Conservation (phyloP, 192 early-diverging fungal genomes). For the Coemansia sp. region DNA sequence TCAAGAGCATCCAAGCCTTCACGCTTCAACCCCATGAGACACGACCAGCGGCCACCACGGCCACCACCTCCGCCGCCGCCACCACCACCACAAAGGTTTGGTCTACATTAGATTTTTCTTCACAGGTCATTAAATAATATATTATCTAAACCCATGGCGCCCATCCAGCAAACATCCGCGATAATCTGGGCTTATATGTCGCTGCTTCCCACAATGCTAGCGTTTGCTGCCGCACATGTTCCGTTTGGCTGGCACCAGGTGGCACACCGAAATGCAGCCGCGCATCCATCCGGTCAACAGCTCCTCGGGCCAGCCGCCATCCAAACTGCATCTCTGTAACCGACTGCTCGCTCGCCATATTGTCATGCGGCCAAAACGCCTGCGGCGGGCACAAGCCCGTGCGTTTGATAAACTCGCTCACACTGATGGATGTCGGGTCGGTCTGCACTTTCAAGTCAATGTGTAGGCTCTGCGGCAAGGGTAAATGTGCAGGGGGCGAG, state of each 20-base stretch:
- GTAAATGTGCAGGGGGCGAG: not conserved
- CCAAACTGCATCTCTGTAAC: slow-evolving; percentile 23
- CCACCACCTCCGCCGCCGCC: slow-evolving; percentile 1
- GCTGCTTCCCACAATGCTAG: slow-evolving; percentile 24
- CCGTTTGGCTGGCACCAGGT: not conserved
- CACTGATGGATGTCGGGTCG: not conserved
- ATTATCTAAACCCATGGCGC: slow-evolving; percentile 30
- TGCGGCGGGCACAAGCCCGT: slow-evolving; percentile 31
- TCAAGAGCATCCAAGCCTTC: too few relatives aligned
- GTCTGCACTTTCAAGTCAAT: not conserved
- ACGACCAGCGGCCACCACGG: slow-evolving; percentile 13
- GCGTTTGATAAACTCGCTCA: slow-evolving; percentile 6
- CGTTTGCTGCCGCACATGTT: slow-evolving; percentile 14
- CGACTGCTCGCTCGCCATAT: not conserved
- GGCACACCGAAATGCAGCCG: slow-evolving; percentile 13
- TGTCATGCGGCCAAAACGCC: slow-evolving; percentile 19
- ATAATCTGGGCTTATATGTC: slow-evolving; percentile 11
- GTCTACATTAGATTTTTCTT: not conserved
- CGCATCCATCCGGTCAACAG: slow-evolving; percentile 25
- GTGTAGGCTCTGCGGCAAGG: not conserved
- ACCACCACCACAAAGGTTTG: not conserved
- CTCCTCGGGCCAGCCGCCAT: slow-evolving; percentile 35
- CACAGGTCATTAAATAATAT: not conserved
- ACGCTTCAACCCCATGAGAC: slow-evolving; percentile 43
- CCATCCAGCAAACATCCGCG: slow-evolving; percentile 42